Conservation (phyloP, 305 asterid genomes). For the Fraxinus latifolia region DNA sequence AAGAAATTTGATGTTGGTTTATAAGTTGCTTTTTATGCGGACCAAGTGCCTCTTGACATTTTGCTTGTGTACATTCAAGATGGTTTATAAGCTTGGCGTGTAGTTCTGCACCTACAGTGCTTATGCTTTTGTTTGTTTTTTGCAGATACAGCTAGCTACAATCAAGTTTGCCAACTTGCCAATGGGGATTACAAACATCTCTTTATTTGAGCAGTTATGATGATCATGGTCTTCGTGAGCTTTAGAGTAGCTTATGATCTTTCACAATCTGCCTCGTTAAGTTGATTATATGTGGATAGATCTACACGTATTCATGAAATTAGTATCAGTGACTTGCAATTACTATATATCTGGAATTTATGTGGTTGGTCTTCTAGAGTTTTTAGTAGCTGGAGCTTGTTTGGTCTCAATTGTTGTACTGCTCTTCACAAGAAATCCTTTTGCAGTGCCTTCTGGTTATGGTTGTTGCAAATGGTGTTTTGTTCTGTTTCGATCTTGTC, state of each 20-base stretch:
- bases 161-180: constrained; percentile 53
- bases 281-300: neutral
- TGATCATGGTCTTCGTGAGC: neutral
- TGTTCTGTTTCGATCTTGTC: neutral
- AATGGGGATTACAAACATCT: constrained; percentile 60
- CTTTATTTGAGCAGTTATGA: constrained; percentile 40
- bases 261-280: neutral
- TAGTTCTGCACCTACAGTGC: neutral
- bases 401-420: neutral
- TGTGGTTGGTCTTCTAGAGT: neutral
- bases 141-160: constrained; percentile 53
- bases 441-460: neutral
- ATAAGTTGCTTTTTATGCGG: neutral
- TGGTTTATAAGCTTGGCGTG: neutral
- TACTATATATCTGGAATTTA: neutral
- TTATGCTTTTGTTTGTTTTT: neutral
- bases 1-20: neutral
- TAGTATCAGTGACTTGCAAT: neutral
- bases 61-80: constrained; percentile 2
- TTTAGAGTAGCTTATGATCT: neutral
- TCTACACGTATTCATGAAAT: neutral
- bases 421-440: neutral
- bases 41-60: neutral
- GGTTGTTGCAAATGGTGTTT: neutral
- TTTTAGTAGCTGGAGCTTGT: neutral